phyloP scores from a whole-genome alignment of 345 rosid species.

The Eutrema heterophyllum region DNA sequence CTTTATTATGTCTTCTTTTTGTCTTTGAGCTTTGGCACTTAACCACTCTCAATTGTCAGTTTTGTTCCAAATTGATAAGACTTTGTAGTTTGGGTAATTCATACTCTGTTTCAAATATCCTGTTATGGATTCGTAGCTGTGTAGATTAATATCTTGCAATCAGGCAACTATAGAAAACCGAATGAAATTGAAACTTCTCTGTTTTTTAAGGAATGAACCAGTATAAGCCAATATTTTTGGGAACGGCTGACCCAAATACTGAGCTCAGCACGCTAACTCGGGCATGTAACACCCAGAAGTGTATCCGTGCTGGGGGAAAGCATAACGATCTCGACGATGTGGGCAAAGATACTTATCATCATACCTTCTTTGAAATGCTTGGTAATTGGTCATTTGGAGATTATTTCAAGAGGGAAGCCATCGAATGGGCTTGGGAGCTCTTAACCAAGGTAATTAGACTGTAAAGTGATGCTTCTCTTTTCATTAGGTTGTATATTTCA shows the following conservation, averaged over 20 bases:
- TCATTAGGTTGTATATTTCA: background rate
- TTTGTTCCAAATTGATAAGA: background rate
- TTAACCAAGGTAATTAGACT: constrained; percentile 52
- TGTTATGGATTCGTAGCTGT: background rate
- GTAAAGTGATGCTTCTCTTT: constrained; percentile 2
- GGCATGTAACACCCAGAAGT: constrained; percentile 93
- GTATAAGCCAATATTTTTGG: constrained; percentile 86
- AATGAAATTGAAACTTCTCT: background rate
- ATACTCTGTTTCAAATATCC: background rate
- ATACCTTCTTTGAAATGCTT: constrained; percentile 98
- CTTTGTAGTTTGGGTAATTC: background rate
- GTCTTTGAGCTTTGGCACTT: background rate
- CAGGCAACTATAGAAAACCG: background rate
- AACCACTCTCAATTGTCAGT: background rate
- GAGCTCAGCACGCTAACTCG: constrained; percentile 67
- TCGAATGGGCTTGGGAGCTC: constrained; percentile 98
- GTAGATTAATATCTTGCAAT: background rate
- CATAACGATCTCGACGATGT: constrained; percentile 98
- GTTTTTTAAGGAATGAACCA: constrained; percentile 83
- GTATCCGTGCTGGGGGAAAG: constrained; percentile 97
- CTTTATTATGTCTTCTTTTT: background rate
- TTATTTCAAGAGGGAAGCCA: constrained; percentile 92
- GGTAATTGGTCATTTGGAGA: constrained; percentile 99
- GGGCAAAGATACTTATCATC: constrained; percentile 97
- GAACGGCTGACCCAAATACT: constrained; percentile 82